Conservation (phyloP, 2,329 filamentous ascomycete genomes). For the Diaporthe sp. region DNA sequence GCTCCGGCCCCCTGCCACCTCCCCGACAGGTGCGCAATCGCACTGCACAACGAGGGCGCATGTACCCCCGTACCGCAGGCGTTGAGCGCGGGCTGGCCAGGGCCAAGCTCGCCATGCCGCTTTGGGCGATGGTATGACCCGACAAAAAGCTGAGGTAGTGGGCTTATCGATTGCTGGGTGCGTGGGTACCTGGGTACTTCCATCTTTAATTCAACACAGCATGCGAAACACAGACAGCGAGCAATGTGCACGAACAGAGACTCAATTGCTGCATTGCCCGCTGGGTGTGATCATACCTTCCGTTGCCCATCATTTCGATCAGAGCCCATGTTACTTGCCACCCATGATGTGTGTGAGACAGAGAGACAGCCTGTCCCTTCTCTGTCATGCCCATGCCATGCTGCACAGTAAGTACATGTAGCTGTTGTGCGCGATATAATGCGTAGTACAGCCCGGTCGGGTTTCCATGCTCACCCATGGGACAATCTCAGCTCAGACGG, state of each 20-base stretch:
- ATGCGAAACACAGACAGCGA: not conserved
- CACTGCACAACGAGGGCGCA: constrained; percentile 18
- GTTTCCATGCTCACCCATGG: constrained; percentile 7
- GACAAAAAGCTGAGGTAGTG: constrained; percentile 30
- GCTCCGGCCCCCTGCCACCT: constrained; percentile 18
- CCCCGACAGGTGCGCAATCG: constrained; percentile 5
- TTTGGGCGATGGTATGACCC: constrained; percentile 30
- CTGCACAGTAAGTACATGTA: not conserved
- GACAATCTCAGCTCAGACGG: not conserved
- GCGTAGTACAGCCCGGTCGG: not conserved
- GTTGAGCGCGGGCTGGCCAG: constrained; percentile 21
- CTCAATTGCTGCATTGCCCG: not conserved
- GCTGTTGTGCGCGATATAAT: not conserved
- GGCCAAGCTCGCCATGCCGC: constrained; percentile 26
- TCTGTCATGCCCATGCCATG: not conserved
- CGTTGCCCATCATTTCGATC: not conserved
- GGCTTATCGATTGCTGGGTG: constrained; percentile 30
- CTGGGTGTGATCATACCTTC: not conserved
- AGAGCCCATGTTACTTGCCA: not conserved
- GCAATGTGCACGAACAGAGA: not conserved
- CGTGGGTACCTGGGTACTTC: not conserved
- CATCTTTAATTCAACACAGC: not conserved
- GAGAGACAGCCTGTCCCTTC: too few species aligned
- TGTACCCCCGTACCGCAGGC: constrained; percentile 28
- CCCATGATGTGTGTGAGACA: too few species aligned